Evolutionary conservation across 345 rosid genomes (phyloP), one percentile per base, ranked within the genome.

Genomic region (Salix brachista): DNA sequence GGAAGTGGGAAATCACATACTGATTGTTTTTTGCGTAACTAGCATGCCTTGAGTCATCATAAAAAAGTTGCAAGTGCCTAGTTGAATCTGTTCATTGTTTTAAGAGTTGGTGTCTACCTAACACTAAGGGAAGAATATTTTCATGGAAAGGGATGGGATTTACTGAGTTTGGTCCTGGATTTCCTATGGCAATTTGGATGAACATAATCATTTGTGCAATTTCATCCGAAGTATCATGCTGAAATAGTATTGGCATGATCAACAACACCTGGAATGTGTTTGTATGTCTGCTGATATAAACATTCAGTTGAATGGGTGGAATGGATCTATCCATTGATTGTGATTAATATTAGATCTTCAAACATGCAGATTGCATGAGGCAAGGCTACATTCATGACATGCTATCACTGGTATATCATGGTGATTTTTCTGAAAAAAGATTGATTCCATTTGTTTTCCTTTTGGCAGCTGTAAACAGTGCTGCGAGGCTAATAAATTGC

Each of bases 401-500:
- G 19, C 14, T 23, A 61, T 23, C 37, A 60, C 28, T 34, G 34
- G 32, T 71, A 52, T 50, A 16, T 58, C 25, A 19, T 32, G 50
- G 18, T 8, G 44, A 58, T 56, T 32, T 79, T 11, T 62, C 28
- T 69, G 30, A 36, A 30, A 44, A 19, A 44, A 32, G 36, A 61
- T 48, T 62, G 60, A 72, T 64, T 64, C 42, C 25, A 12, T 41
- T 75, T 44, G 77, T 78, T 71, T 79, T 76, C 39, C 82, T 76
- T 80, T 71, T 82, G 79, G 60, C 86, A 96, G 99, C 98, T 83
- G 74, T 93, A 69, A 85, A 82, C 65, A 91, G 73, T 85, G 90
- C 90, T 72, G 88, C 97, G 60, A 88, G 80, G 84, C 82, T 96
- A 79, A 83, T 96, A 90, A 91, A 92, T 52, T 96, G 96, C 82